A percentile compares a stretch with the other conserved stretches of the same genome.
These are phyloP conservation scores for Peribolospora kevripleyi DNA, from an alignment of 768 basidiomycete genomes.

Conservation along the genomic window DNA sequence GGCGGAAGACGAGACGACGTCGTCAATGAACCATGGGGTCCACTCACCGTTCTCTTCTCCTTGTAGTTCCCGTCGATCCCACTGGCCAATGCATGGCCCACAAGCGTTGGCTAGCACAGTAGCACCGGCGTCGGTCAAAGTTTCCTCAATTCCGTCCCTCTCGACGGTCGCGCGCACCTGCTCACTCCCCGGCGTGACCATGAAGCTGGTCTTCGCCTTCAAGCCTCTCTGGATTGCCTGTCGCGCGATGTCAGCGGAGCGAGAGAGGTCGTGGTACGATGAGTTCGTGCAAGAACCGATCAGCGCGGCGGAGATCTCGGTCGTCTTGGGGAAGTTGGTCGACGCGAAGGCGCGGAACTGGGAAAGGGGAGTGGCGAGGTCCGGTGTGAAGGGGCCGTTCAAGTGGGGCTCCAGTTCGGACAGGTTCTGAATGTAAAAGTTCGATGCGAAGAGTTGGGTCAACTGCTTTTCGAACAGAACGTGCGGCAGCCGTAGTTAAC, in stretches of 20 bases:
- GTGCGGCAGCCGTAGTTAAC: background rate
- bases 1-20: background rate
- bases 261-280: constrained; percentile 62
- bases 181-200: constrained; percentile 32
- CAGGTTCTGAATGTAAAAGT: constrained; percentile 34
- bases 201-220: constrained; percentile 30
- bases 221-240: constrained; percentile 72
- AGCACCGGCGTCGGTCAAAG: constrained; percentile 71
- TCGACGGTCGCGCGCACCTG: constrained; percentile 95
- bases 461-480: background rate
- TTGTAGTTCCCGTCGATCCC: constrained; percentile 75
- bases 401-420: constrained; percentile 73
- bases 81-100: constrained; percentile 97
- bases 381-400: constrained; percentile 95
- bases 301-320: constrained; percentile 65
- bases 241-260: constrained; percentile 67
- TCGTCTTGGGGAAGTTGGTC: constrained; percentile 67
- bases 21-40: background rate
- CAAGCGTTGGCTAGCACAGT: constrained; percentile 91
- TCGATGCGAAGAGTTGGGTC: background rate
- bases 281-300: constrained; percentile 99
- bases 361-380: constrained; percentile 78
- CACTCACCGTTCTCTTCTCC: constrained; percentile 66
- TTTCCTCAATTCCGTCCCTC: constrained; percentile 61
- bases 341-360: constrained; percentile 56